Conservation (phyloP, 176 grass and related monocot species). For the Typha latifolia region DNA sequence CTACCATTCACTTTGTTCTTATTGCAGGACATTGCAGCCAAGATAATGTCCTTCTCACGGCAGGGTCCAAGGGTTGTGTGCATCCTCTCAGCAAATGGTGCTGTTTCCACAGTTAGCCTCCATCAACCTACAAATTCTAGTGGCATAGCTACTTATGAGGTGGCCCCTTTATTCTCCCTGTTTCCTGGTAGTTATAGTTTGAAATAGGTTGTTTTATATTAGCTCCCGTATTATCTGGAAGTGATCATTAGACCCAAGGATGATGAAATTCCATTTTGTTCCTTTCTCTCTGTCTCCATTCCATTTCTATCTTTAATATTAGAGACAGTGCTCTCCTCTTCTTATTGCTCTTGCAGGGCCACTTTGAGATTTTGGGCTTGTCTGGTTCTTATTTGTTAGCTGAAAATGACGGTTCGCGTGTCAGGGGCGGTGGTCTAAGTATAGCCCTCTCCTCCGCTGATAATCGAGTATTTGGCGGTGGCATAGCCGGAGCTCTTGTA, state of each 20-base stretch:
- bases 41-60: slow-evolving; percentile 88
- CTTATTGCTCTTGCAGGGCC: slow-evolving; percentile 45
- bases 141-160: slow-evolving; percentile 71
- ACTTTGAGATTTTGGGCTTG: slow-evolving; percentile 78
- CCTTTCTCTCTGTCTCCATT: too few relatives aligned
- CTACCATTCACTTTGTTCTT: neutral
- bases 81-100: slow-evolving; percentile 87
- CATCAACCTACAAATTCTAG: slow-evolving; percentile 49
- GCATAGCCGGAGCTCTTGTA: slow-evolving; percentile 53
- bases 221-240: too few relatives aligned
- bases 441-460: slow-evolving; percentile 69
- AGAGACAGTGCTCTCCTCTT: too few relatives aligned
- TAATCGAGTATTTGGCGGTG: slow-evolving; percentile 70
- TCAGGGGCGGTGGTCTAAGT: slow-evolving; percentile 56
- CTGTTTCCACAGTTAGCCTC: slow-evolving; percentile 71
- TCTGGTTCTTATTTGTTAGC: slow-evolving; percentile 78
- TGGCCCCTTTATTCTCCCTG: slow-evolving; percentile 7
- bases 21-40: slow-evolving; percentile 65
- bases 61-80: slow-evolving; percentile 85
- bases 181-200: too few relatives aligned
- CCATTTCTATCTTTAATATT: too few relatives aligned
- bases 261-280: too few relatives aligned
- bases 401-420: slow-evolving; percentile 49
- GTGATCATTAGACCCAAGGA: too few relatives aligned
- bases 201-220: neutral